A percentile compares a stretch with the other conserved stretches of the same genome.
Evolutionary conservation across 495 filamentous ascomycete genomes (phyloP).

Genomic region (Corynascus novoguineensis): DNA sequence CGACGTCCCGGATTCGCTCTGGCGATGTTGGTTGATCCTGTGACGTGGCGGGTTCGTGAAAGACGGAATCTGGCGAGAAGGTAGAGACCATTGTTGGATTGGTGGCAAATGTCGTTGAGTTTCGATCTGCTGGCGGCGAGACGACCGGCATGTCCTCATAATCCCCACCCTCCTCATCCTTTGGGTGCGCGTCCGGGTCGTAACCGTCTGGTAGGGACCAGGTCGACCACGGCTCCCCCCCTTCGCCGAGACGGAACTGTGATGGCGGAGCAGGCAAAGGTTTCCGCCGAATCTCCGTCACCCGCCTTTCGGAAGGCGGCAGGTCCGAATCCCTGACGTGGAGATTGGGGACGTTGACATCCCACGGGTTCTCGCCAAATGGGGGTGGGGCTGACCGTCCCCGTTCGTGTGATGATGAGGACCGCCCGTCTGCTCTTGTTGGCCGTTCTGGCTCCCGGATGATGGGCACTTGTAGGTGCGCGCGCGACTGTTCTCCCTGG

Average conservation of each 20-base stretch:
- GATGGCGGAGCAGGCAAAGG: slow-evolving; percentile 37
- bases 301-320: slow-evolving; percentile 2
- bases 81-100: slow-evolving; percentile 26
- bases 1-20: neutral
- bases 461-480: slow-evolving; percentile 14
- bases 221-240: slow-evolving; percentile 41
- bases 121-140: neutral
- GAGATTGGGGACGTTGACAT: slow-evolving; percentile 22
- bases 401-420: slow-evolving; percentile 32
- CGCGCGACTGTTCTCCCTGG: slow-evolving; percentile 11
- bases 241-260: slow-evolving; percentile 42
- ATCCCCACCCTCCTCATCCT: slow-evolving; percentile 15
- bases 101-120: slow-evolving; percentile 15
- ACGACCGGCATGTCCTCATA: neutral
- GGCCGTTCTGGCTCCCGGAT: slow-evolving; percentile 23
- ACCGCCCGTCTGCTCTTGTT: slow-evolving; percentile 26
- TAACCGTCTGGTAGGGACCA: slow-evolving; percentile 33
- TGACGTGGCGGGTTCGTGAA: slow-evolving; percentile 18
- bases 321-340: neutral
- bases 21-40: neutral
- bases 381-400: slow-evolving; percentile 43
- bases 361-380: slow-evolving; percentile 41
- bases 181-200: slow-evolving; percentile 16
- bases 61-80: slow-evolving; percentile 23
- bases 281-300: slow-evolving; percentile 27